Evolutionary conservation across 2,329 filamentous ascomycete genomes (phyloP), one percentile per base, ranked within the genome.

Genomic region (Septoria petroselini): DNA sequence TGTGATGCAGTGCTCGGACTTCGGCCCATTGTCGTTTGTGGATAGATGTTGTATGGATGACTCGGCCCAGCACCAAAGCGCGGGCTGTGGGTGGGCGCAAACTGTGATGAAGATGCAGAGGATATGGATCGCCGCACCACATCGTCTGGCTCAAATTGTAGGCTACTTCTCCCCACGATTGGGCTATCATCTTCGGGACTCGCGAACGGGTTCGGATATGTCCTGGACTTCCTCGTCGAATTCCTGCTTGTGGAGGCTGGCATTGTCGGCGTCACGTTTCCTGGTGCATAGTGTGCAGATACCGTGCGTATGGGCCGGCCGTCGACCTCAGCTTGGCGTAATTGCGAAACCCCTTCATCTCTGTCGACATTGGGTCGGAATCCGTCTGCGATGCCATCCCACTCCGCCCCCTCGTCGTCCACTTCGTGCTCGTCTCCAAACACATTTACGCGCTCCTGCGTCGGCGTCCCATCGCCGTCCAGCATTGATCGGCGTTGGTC

Each of bases 41-140:
- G 81, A 67, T 94, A 94, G 81, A 91, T 85, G 59, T 81, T 81
- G 66, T 94, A 95, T 0, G 88, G 87, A 68, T 93, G 86, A 45
- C 87, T 93, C 14, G 89, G 88, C 3, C 79, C 82, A 1, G 83
- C 80, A 5, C 83, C 85, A 45, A 79, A 79, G 58, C 89, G 87
- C 9, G 85, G 85, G 50, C 80, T 84, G 50, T 88, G 77, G 3
- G 74, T 70, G 27, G 67, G 66, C 12, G 65, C 65, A 43, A 62
- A 68, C 12, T 64, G 48, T 18, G 54, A 50, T 4, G 73, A 75
- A 3, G 67, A 73, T 3, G 70, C 62, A 7, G 65, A 66, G 7
- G 65, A 68, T n/a, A 60, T 53, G 7, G 64, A 64, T 17, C 66
- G 54, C 18, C 62, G 62, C 18, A 56, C 54, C 19, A 58, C 21